These are phyloP conservation scores for Nothomitra cinnamomea DNA, from an alignment of 2,329 filamentous ascomycete genomes.

Conservation along the genomic window DNA sequence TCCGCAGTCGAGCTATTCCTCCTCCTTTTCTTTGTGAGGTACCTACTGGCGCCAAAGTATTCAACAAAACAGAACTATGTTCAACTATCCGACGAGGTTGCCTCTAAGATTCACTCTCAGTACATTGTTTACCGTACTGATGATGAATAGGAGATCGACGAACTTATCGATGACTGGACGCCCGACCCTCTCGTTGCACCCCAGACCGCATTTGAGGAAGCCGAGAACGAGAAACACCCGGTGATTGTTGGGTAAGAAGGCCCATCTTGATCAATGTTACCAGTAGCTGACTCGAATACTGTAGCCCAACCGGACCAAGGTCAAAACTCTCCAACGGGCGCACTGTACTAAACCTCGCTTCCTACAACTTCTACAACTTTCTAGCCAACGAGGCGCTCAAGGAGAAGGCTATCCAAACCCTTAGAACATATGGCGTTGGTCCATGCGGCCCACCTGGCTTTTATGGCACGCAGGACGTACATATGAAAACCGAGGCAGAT, in stretches of 20 bases:
- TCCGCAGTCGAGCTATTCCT: conserved; percentile 86
- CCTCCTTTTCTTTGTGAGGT: conserved; percentile 88
- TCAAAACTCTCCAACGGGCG: conserved; percentile 76
- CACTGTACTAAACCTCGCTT: conserved; percentile 83
- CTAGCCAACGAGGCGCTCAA: conserved; percentile 83
- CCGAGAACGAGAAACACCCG: conserved; percentile 69
- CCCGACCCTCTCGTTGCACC: conserved; percentile 77
- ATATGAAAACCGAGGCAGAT: conserved; percentile 91
- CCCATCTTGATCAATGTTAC: not conserved
- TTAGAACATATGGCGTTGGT: conserved; percentile 90
- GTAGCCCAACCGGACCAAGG: conserved; percentile 74
- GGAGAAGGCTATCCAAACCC: conserved; percentile 83
- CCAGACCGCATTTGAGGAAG: conserved; percentile 57
- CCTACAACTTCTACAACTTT: conserved; percentile 97
- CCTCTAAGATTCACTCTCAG: conserved; percentile 5
- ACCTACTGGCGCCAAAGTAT: conserved; percentile 82
- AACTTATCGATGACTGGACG: conserved; percentile 89
- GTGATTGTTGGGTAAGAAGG: conserved; percentile 64
- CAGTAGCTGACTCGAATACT: conserved; percentile 5
- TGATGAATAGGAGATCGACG: conserved; percentile 64
- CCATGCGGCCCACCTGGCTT: conserved; percentile 95
- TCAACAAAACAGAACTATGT: conserved; percentile 86
- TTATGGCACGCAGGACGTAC: conserved; percentile 95
- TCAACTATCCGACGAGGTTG: conserved; percentile 64
- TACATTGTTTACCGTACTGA: conserved; percentile 2